Conservation (phyloP, 2,329 filamentous ascomycete genomes). For the Chrysoporthe cubensis region DNA sequence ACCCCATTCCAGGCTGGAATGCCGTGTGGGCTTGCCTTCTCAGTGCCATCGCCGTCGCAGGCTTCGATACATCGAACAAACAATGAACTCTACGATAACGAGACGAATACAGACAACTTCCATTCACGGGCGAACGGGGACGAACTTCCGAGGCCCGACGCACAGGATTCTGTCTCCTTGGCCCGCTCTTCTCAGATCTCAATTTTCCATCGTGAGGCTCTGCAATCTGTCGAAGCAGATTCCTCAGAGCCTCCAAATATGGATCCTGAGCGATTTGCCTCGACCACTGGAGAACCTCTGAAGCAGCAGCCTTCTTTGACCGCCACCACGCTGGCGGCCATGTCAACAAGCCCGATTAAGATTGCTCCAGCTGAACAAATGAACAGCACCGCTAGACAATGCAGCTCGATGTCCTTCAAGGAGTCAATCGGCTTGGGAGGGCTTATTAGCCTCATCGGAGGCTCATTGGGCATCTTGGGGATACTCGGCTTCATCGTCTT, state of each 20-base stretch:
- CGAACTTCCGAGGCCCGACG: not conserved
- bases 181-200: not conserved
- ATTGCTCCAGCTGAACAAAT: not conserved
- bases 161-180: not conserved
- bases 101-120: not conserved
- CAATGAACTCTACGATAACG: not conserved
- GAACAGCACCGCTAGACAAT: not conserved
- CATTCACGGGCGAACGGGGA: not conserved
- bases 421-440: not conserved
- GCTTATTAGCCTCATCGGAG: slow-evolving; percentile 4
- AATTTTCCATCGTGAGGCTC: not conserved
- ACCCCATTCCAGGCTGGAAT: not conserved
- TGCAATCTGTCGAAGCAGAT: not conserved
- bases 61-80: not conserved
- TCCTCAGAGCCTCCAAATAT: not conserved
- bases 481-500: slow-evolving; percentile 9
- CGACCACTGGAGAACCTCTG: not conserved
- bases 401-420: not conserved
- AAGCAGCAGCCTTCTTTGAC: not conserved
- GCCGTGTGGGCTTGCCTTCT: not conserved
- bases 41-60: not conserved
- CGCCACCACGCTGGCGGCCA: not conserved
- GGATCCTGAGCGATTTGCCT: not conserved
- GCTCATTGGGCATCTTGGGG: slow-evolving; percentile 7
- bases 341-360: not conserved